Evolutionary conservation across 1,139 yeast genomes (phyloP), one percentile per base, ranked within the genome.

Genomic region (Zygoascus meyerae): DNA sequence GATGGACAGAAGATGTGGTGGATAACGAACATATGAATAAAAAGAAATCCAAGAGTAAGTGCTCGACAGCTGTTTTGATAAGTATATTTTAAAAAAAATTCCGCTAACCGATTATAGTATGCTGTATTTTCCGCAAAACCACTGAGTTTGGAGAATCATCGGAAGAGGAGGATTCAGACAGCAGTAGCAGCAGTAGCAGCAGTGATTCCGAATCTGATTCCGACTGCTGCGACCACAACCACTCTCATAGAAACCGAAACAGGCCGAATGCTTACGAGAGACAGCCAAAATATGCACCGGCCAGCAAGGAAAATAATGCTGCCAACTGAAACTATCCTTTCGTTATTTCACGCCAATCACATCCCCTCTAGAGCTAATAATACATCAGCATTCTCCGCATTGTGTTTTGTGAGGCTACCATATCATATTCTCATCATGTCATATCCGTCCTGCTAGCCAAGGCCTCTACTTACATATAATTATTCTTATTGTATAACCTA

Each of bases 91-190:
- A n/a, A n/a, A 11, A 29, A 29, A 29, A 29, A 7, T 7, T 7
- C 33, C 4, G 21, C 34, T 39, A 21, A 26, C 34, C 14, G n/a
- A 2, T 5, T 34, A 6, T 36, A 67, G 71, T 90, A n/a, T 92
- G 98, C 63, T 90, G 98, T 57, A 90, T 92, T 17, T 92, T 83
- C 68, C 95, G 87, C 60, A 95, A 95, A 2, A 83, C 82, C 44
- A 72, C 79, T 31, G 83, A 79, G 55, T 83, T 81, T 58, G 92
- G 79, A 33, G 86, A 79, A 50, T 79, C 74, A 44, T 71, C 68
- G 14, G 73, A 68, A 17, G 67, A 61, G 17, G 55, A 48, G 28
- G 45, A 71, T 45, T 65, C 72, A n/a, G 78, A 70, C 44, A 58
- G 66, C 5, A 63, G 66, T 53, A 43, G 57, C n/a, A 52, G 50